Base-by-base conservation (phyloP, 2,329 filamentous ascomycete species). In the Trichoderma citrinoviride region DNA sequence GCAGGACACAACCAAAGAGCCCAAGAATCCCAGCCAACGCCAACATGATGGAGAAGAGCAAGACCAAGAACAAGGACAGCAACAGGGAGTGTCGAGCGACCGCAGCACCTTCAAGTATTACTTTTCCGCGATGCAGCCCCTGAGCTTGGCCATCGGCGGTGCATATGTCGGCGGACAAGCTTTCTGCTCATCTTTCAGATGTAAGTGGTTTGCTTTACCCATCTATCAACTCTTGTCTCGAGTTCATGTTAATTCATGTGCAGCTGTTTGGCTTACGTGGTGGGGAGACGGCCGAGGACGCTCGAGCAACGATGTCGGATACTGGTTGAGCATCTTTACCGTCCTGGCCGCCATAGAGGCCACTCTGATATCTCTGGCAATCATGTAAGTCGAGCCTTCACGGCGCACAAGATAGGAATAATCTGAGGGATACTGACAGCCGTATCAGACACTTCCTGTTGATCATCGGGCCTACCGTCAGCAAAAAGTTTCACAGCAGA, bases 221-320 rank as follows among this genome's bases (percentile, higher is more conserved):
- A 19, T 3, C 15, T 12, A 14, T 14, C 7, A n/a, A n/a, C n/a
- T 19, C 1, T 37, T 6, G 12, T 25, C 5, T 44, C 49, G 10
- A 37, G 1, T 14, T 4, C 3, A 37, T 14, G 12, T 14, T 54
- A 37, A 62, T 3, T 14, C 5, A 3, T 46, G 14, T 7, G n/a
- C n/a, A 74, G 72, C 71, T 46, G 71, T 74, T 21, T 74, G 73
- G 73, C 66, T 74, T 40, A 73, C 72, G 21, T 74, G 73, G 73
- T 74, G 73, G 73, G 73, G 73, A 57, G 71, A 74, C 14, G 72
- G 72, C 1, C 72, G 68, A 47, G 70, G 71, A 5, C 71, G 68
- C 5, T 56, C 68, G 7, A 72, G 67, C 23, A 58, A 43, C 12
- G 72, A 74, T 57, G 29, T 75, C 19, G 72, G 67, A 7, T 74